Evolutionary conservation across 345 rosid genomes (phyloP).

Genomic region (Xanthoceras sorbifolium): DNA sequence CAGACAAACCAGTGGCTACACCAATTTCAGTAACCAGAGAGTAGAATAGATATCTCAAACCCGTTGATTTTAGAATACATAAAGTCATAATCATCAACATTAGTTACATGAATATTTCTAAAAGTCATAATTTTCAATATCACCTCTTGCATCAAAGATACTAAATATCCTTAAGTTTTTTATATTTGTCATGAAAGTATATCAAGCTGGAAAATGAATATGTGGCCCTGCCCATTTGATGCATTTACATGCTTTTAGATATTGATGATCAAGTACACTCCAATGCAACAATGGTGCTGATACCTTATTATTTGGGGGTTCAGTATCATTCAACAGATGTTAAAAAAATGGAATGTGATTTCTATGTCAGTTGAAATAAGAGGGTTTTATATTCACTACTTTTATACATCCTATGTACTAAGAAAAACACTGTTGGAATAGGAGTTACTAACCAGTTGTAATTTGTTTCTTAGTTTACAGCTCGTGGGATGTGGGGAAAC

Average conservation of each 20-base stretch:
- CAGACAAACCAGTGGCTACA: background rate
- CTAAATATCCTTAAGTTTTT: too few species aligned
- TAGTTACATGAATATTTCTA: too few species aligned
- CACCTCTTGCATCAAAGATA: too few species aligned
- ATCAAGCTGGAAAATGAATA: background rate
- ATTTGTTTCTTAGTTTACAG: constrained; percentile 61
- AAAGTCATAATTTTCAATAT: too few species aligned
- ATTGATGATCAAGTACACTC: background rate
- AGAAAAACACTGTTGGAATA: background rate
- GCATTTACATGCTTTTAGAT: background rate
- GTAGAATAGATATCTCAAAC: too few species aligned
- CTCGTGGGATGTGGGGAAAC: constrained; percentile 79
- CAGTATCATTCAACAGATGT: background rate
- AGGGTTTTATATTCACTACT: background rate
- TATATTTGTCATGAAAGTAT: background rate
- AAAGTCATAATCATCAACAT: too few species aligned
- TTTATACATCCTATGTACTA: background rate
- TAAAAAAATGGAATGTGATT: background rate
- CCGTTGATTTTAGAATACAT: too few species aligned
- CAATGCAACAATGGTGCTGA: background rate
- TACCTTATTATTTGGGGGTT: background rate
- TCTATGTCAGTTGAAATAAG: background rate
- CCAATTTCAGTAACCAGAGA: background rate
- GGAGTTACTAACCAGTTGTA: constrained; percentile 1
- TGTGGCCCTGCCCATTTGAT: background rate